A percentile compares a stretch with the other conserved stretches of the same genome.
Conservation (phyloP, 2,329 filamentous ascomycete species). For the Fusarium gaditjirri region DNA sequence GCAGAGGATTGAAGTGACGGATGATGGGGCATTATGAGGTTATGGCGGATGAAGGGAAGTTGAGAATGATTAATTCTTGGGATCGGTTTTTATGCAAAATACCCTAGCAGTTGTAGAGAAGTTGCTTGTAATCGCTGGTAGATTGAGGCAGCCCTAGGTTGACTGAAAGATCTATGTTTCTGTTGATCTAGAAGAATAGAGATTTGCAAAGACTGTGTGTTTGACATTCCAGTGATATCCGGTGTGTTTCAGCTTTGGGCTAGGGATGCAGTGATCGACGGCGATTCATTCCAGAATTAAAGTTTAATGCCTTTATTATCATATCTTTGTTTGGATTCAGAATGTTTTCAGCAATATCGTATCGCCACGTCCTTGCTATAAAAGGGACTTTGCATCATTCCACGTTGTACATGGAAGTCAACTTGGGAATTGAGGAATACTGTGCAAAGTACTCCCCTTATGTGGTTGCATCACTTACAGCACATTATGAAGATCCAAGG, state of each 20-base stretch:
- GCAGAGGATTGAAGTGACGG: not conserved
- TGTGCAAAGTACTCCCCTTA: slow-evolving; percentile 25
- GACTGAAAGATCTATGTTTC: slow-evolving; percentile 23
- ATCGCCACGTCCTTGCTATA: not conserved
- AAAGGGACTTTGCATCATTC: slow-evolving; percentile 10
- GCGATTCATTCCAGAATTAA: not conserved
- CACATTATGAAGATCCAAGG: slow-evolving; percentile 5
- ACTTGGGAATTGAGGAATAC: slow-evolving; percentile 9
- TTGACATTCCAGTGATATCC: not conserved
- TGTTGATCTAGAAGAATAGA: slow-evolving; percentile 13
- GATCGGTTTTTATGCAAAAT: slow-evolving; percentile 36
- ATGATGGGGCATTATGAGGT: slow-evolving; percentile 9
- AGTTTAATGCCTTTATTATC: not conserved
- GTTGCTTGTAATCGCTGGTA: slow-evolving; percentile 26
- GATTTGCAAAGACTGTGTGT: not conserved
- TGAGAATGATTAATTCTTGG: slow-evolving; percentile 19
- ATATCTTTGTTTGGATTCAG: not conserved
- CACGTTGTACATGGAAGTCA: slow-evolving; percentile 7
- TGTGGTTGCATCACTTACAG: slow-evolving; percentile 26
- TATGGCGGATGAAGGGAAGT: slow-evolving; percentile 9
- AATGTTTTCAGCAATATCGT: not conserved
- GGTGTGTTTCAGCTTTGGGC: not conserved
- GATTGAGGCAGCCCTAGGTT: slow-evolving; percentile 28
- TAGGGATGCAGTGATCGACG: not conserved
- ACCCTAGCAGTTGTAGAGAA: slow-evolving; percentile 35